Base-by-base conservation (phyloP, 2,329 filamentous ascomycete genomes). In the Ophiosphaerella narmari region DNA sequence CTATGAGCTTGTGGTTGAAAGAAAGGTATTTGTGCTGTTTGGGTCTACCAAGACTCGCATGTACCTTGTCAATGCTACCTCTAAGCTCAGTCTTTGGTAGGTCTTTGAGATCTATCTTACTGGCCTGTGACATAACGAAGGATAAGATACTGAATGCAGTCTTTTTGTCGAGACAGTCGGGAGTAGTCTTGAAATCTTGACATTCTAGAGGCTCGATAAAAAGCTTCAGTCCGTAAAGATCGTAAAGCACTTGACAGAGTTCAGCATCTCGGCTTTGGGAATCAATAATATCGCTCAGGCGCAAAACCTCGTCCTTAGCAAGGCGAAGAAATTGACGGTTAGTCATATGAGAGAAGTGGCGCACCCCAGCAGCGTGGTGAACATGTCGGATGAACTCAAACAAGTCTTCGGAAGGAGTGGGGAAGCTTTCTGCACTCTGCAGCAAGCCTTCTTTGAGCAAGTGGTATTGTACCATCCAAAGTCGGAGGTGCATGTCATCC, bases 81-180 rank as follows among this genome's bases (percentile, higher is more conserved):
- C 93, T 95, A 46, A 99, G 79, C 48, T 97, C 91, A 13, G 91
- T 94, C 71, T 96, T 97, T 13, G 91, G 84, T 14, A 97, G 77
- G 59, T 97, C 94, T 65, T 93, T 96, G 77, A 96, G 89, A 18
- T 90, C 87, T 79, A 97, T 87, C 54, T 89, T 86, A 42, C 87
- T 87, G 2, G 90, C 90, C 50, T 97, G 85, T 32, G 84, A 79
- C 66, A 95, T 87, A 33, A 97, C 84, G 65, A 92, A 89, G 54
- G 96, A 89, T 9, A 96, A 85, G 40, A 97, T 82, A 56, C 88
- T 86, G 64, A 92, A 81, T 0, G 92, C 92, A 50, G 90, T 90
- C 33, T 85, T 82, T 61, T 87, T 87, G 68, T 96, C 91, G 1
- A 97, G 79, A 50, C 86, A 86, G 62, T 96, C 75, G 29, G 77